Percentiles rank a stretch among this genome's conserved stretches.
Conservation (phyloP, 305 asterid genomes). For the Fraxinus floribunda region DNA sequence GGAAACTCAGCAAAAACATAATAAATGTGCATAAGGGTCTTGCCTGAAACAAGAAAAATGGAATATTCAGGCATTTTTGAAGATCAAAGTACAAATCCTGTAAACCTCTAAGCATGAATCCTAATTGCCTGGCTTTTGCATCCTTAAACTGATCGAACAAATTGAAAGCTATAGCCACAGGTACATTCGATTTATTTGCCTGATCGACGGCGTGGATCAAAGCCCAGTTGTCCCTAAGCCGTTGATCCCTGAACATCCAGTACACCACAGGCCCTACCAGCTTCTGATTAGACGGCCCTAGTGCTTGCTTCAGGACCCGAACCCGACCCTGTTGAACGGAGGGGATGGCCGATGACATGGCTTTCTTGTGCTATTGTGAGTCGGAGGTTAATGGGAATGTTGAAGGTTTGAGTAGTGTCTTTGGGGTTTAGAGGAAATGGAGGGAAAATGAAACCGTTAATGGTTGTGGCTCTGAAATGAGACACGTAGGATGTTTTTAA, state of each 20-base stretch:
- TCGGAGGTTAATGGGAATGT: slow-evolving; percentile 11
- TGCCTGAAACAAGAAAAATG: slow-evolving; percentile 79
- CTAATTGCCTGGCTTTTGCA: slow-evolving; percentile 86
- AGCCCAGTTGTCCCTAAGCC: slow-evolving; percentile 91
- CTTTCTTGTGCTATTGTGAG: slow-evolving; percentile 17
- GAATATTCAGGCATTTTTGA: slow-evolving; percentile 46
- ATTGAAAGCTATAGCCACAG: slow-evolving; percentile 81
- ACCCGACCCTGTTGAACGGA: slow-evolving; percentile 72
- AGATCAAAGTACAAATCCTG: slow-evolving; percentile 50
- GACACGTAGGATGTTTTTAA: slow-evolving; percentile 50
- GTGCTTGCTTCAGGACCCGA: slow-evolving; percentile 55
- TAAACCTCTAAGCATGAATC: slow-evolving; percentile 93
- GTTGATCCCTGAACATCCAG: slow-evolving; percentile 99
- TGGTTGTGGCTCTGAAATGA: slow-evolving; percentile 54
- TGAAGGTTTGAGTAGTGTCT: neutral
- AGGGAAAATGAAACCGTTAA: slow-evolving; percentile 57
- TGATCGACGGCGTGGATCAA: slow-evolving; percentile 88
- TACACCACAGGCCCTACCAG: slow-evolving; percentile 80
- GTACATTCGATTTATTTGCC: slow-evolving; percentile 67
- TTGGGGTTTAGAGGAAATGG: slow-evolving; percentile 38
- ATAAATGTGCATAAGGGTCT: slow-evolving; percentile 1
- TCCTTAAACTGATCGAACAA: slow-evolving; percentile 77
- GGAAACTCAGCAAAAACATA: neutral
- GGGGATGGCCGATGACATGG: slow-evolving; percentile 41
- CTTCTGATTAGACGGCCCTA: slow-evolving; percentile 25